Evolutionary conservation across 2,329 filamentous ascomycete genomes (phyloP).

Genomic region (Botrytis hyacinthi): DNA sequence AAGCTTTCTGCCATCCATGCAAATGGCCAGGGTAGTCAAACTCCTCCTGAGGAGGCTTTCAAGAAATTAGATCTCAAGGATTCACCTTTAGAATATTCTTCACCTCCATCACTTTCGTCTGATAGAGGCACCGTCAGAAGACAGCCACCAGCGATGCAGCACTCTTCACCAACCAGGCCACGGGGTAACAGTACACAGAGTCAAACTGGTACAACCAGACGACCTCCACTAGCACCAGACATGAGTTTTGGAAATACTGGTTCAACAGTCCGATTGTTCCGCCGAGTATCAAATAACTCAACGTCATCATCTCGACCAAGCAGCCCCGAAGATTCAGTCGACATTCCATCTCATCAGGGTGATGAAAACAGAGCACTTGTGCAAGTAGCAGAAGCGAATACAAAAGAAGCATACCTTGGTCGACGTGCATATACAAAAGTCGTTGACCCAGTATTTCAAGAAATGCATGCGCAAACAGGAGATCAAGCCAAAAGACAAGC

Average conservation of each 20-base stretch:
- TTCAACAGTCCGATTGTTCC: slow-evolving; percentile 89
- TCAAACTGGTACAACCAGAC: slow-evolving; percentile 41
- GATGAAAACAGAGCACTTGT: slow-evolving; percentile 65
- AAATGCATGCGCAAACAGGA: slow-evolving; percentile 78
- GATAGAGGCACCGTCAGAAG: slow-evolving; percentile 54
- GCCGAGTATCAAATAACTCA: slow-evolving; percentile 73
- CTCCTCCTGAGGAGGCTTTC: slow-evolving; percentile 55
- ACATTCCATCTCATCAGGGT: slow-evolving; percentile 30
- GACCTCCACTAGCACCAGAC: slow-evolving; percentile 81
- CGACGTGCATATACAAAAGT: slow-evolving; percentile 78
- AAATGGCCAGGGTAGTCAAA: slow-evolving; percentile 38
- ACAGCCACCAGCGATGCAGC: slow-evolving; percentile 41
- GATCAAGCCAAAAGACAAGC: slow-evolving; percentile 75
- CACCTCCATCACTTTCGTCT: slow-evolving; percentile 55
- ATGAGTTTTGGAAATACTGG: slow-evolving; percentile 92
- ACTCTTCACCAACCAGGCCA: slow-evolving; percentile 36
- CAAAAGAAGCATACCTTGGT: slow-evolving; percentile 81
- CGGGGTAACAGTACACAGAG: slow-evolving; percentile 34
- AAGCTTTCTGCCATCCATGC: slow-evolving; percentile 57
- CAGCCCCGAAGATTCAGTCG: slow-evolving; percentile 31
- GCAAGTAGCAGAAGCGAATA: slow-evolving; percentile 51
- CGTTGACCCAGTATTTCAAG: slow-evolving; percentile 78
- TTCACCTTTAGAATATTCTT: slow-evolving; percentile 55
- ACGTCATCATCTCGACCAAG: slow-evolving; percentile 21
- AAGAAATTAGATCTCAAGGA: slow-evolving; percentile 61